phyloP scores from a whole-genome alignment of 164 flowering plant genomes.

The Santalum album region DNA sequence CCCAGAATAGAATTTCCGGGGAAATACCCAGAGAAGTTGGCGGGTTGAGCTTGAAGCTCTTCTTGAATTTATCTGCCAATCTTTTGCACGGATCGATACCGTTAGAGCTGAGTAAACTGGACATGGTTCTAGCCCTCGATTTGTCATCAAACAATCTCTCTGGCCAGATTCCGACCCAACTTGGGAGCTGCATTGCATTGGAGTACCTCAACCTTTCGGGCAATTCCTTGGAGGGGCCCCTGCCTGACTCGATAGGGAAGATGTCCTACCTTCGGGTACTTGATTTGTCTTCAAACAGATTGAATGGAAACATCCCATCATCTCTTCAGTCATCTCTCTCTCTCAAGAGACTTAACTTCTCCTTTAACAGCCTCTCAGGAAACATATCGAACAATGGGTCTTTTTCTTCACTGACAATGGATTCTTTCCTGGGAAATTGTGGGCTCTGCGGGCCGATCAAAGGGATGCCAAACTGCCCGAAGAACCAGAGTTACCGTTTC shows the following conservation, averaged over 20 bases:
- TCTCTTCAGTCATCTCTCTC: conserved; percentile 50
- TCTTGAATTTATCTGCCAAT: conserved; percentile 72
- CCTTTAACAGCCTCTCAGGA: conserved; percentile 73
- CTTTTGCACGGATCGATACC: conserved; percentile 58
- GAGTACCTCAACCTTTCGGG: conserved; percentile 68
- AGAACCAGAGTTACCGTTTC: conserved; percentile 12
- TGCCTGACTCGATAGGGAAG: conserved; percentile 54
- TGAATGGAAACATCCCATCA: conserved; percentile 50
- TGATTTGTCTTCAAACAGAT: conserved; percentile 57
- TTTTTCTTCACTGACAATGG: conserved; percentile 33
- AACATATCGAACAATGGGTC: conserved; percentile 44
- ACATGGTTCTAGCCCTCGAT: conserved; percentile 79
- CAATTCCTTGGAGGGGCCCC: conserved; percentile 42
- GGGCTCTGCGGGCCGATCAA: conserved; percentile 57
- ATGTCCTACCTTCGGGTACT: conserved; percentile 57
- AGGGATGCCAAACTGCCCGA: conserved; percentile 44
- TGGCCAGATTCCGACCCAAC: conserved; percentile 60
- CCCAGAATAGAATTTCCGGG: conserved; percentile 56
- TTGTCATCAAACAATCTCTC: conserved; percentile 65
- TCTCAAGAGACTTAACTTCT: conserved; percentile 49
- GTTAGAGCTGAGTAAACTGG: conserved; percentile 82
- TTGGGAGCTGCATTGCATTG: conserved; percentile 77
- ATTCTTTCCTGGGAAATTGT: conserved; percentile 56
- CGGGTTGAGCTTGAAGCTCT: conserved; percentile 65
- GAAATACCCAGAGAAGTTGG: conserved; percentile 65